phyloP scores from a whole-genome alignment of 148 eudicot species.

The Cornus kousa region DNA sequence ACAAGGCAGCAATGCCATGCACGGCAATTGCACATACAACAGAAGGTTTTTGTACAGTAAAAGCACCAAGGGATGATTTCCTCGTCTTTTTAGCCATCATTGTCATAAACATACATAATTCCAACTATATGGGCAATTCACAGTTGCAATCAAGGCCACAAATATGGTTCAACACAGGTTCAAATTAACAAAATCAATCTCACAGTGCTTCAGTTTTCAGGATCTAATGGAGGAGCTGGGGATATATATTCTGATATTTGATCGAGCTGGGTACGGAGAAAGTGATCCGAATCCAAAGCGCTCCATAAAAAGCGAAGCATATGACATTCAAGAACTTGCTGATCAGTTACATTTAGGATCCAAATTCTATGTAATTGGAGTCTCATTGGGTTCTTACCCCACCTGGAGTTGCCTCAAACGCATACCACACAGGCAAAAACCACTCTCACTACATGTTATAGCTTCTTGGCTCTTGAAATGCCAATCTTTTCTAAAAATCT shows the following conservation, averaged over 20 bases:
- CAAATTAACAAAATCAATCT: slow-evolving; percentile 7
- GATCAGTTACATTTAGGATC: slow-evolving; percentile 52
- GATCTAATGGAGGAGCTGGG: slow-evolving; percentile 46
- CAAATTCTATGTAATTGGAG: slow-evolving; percentile 60
- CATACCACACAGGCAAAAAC: slow-evolving; percentile 51
- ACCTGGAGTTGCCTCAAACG: slow-evolving; percentile 55
- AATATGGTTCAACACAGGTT: slow-evolving; percentile 11
- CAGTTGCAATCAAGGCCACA: neutral
- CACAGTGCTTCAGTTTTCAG: slow-evolving; percentile 45
- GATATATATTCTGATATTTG: slow-evolving; percentile 49
- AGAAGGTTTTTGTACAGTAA: neutral
- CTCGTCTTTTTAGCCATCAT: neutral
- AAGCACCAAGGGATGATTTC: no score
- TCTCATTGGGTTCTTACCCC: slow-evolving; percentile 55
- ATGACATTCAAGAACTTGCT: slow-evolving; percentile 60
- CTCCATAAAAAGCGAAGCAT: slow-evolving; percentile 46
- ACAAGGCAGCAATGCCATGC: neutral
- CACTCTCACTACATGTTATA: neutral
- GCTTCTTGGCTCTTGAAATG: slow-evolving; percentile 24
- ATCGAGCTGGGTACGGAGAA: slow-evolving; percentile 69
- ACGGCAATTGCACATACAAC: neutral
- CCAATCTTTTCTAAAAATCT: slow-evolving; percentile 15
- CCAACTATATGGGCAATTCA: neutral
- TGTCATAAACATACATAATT: neutral
- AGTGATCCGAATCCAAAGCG: slow-evolving; percentile 65